These are phyloP conservation scores for Zymoseptoria tritici DNA, from an alignment of 2,329 filamentous ascomycete species.

Conservation along the genomic window DNA sequence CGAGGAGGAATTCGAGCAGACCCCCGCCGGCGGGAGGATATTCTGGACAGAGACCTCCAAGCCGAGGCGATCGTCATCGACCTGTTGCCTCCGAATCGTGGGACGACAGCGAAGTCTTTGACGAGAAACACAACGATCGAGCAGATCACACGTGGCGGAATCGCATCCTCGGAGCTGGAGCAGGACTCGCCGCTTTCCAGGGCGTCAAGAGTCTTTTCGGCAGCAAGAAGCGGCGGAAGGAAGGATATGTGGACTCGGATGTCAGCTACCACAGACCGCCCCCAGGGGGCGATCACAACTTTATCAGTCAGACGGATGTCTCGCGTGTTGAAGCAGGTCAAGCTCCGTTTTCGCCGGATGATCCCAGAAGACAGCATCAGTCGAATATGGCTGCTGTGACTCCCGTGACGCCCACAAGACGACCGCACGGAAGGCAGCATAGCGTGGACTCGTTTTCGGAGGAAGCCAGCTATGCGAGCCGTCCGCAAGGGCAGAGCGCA, in stretches of 20 bases:
- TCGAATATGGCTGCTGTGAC: constrained; percentile 12
- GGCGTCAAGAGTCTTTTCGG: constrained; percentile 49
- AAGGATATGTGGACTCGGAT: constrained; percentile 45
- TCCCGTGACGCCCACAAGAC: constrained; percentile 32
- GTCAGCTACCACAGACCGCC: constrained; percentile 41
- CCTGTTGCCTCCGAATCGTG: constrained; percentile 24
- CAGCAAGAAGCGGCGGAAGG: constrained; percentile 43
- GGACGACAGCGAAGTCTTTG: constrained; percentile 15
- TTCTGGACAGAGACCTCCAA: constrained; percentile 5
- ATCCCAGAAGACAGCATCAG: constrained; percentile 11
- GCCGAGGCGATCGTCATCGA: constrained; percentile 6
- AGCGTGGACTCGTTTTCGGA: constrained; percentile 35
- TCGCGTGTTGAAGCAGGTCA: constrained; percentile 48
- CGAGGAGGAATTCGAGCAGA: constrained; percentile 4
- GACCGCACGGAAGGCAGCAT: constrained; percentile 32
- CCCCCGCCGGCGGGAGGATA: constrained; percentile 9
- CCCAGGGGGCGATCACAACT: constrained; percentile 36
- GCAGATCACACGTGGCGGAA: constrained; percentile 37
- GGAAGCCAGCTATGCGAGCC: constrained; percentile 15
- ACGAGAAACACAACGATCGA: constrained; percentile 35
- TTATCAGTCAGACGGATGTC: constrained; percentile 41
- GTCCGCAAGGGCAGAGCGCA: constrained; percentile 14
- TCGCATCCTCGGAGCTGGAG: constrained; percentile 39
- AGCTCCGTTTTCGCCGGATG: constrained; percentile 41
- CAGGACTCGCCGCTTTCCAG: constrained; percentile 36